phyloP scores from a whole-genome alignment of 1,139 yeast genomes.

The Sugiyamaella paludigena region DNA sequence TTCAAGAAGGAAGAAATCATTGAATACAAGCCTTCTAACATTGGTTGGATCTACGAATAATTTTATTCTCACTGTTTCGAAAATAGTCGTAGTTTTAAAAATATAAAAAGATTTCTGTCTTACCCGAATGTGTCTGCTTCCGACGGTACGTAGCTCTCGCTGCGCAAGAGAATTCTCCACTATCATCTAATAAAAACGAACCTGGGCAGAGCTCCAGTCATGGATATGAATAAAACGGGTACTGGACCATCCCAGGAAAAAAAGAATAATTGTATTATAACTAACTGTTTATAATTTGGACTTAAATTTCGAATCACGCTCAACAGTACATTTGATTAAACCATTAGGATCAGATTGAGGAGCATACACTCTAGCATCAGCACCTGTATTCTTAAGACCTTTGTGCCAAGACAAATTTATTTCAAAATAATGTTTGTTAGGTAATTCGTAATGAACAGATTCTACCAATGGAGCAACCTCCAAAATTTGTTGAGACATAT shows the following conservation, averaged over 20 bases:
- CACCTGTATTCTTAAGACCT: conserved; percentile 60
- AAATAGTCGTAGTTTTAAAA: not conserved
- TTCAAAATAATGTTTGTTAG: conserved; percentile 87
- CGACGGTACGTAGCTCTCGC: conserved; percentile 7
- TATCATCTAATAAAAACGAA: too few relatives aligned
- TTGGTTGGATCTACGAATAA: conserved; percentile 94
- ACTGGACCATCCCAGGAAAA: not conserved
- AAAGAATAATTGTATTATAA: not conserved
- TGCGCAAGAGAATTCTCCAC: not conserved
- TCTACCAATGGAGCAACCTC: conserved; percentile 54
- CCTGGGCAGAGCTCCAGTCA: too few relatives aligned
- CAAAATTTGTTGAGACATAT: conserved; percentile 77
- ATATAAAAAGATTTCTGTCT: not conserved
- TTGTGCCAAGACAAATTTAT: conserved; percentile 77
- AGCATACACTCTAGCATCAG: conserved; percentile 75
- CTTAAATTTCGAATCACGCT: conserved; percentile 3
- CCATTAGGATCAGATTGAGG: conserved; percentile 95
- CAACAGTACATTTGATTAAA: conserved; percentile 80
- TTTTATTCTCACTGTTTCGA: conserved; percentile 11
- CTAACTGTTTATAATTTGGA: conserved; percentile 25
- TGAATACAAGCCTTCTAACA: conserved; percentile 82
- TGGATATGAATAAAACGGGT: too few relatives aligned
- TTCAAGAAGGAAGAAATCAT: conserved; percentile 96
- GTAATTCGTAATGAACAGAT: conserved; percentile 69
- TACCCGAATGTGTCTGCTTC: not conserved